phyloP scores from a whole-genome alignment of 2,329 filamentous ascomycete species.

The Pseudogymnoascus sp. region DNA sequence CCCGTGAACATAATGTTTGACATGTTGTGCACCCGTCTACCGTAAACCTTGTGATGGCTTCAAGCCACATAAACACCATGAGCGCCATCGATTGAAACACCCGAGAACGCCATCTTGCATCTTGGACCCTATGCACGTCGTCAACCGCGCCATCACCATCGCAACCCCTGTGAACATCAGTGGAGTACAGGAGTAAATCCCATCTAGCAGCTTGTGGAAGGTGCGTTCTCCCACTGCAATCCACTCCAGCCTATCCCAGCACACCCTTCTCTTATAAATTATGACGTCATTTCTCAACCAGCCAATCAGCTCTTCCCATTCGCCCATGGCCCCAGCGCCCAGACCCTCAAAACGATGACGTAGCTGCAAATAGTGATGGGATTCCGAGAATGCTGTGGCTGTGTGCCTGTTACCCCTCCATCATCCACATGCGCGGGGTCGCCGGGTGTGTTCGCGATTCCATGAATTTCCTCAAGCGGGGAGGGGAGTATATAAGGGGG shows the following conservation, averaged over 20 bases:
- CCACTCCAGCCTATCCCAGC: not conserved
- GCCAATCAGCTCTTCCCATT: not conserved
- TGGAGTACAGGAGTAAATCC: too few relatives aligned
- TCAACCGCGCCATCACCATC: not conserved
- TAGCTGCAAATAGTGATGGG: not conserved
- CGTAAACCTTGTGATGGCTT: not conserved
- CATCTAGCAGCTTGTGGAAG: conserved; percentile 1
- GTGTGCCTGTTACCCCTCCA: conserved; percentile 8
- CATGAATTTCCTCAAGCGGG: not conserved
- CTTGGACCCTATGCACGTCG: not conserved
- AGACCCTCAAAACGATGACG: not conserved
- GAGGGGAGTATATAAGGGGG: not conserved
- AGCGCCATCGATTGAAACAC: too few relatives aligned
- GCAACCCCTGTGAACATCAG: not conserved
- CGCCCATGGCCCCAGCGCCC: not conserved
- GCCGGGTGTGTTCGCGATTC: not conserved
- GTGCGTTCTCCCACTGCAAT: not conserved
- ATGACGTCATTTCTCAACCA: not conserved
- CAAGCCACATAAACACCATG: not conserved
- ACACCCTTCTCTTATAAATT: not conserved
- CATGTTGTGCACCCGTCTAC: not conserved
- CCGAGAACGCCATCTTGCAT: not conserved
- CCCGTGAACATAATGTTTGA: not conserved
- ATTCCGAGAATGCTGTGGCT: not conserved
- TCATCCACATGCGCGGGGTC: not conserved